Evolutionary conservation across 176 grass and related monocot genomes (phyloP).

Genomic region (Pontederia crassipes): DNA sequence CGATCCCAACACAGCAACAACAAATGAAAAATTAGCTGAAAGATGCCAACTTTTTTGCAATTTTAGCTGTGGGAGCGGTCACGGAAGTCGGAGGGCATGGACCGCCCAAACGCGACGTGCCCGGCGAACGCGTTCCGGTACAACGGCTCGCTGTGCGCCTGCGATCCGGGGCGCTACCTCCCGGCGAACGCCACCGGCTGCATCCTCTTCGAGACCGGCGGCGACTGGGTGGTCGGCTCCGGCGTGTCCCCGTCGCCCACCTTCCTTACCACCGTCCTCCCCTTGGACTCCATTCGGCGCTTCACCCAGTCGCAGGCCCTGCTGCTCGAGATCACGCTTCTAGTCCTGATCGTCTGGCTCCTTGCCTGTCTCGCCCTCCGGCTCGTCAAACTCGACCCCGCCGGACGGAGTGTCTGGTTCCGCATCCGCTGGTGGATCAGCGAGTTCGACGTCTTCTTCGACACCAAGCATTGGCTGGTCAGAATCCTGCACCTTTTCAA

Average conservation of each 20-base stretch:
- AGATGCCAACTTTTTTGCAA: too few relatives aligned
- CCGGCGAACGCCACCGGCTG: constrained; percentile 28
- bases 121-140: constrained; percentile 52
- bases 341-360: constrained; percentile 55
- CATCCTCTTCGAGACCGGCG: constrained; percentile 11
- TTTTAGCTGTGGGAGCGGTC: not conserved
- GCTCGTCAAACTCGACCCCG: constrained; percentile 24
- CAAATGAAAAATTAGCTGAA: too few relatives aligned
- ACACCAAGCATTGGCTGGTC: constrained; percentile 73
- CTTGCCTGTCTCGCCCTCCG: constrained; percentile 49
- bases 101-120: constrained; percentile 21
- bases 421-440: constrained; percentile 58
- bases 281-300: constrained; percentile 56
- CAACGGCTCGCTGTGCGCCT: constrained; percentile 64
- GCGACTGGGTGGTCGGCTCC: constrained; percentile 55
- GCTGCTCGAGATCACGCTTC: constrained; percentile 47
- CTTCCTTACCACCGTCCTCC: constrained; percentile 57
- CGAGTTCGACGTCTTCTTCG: constrained; percentile 66
- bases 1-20: too few relatives aligned
- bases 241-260: constrained; percentile 44
- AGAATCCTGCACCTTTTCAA: not conserved
- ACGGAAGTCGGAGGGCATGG: not conserved
- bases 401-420: constrained; percentile 33
- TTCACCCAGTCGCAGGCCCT: constrained; percentile 94
- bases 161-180: constrained; percentile 66